These are phyloP conservation scores for Apiotrichum montevideense DNA, from an alignment of 1,284 basidiomycete species.

Conservation along the genomic window DNA sequence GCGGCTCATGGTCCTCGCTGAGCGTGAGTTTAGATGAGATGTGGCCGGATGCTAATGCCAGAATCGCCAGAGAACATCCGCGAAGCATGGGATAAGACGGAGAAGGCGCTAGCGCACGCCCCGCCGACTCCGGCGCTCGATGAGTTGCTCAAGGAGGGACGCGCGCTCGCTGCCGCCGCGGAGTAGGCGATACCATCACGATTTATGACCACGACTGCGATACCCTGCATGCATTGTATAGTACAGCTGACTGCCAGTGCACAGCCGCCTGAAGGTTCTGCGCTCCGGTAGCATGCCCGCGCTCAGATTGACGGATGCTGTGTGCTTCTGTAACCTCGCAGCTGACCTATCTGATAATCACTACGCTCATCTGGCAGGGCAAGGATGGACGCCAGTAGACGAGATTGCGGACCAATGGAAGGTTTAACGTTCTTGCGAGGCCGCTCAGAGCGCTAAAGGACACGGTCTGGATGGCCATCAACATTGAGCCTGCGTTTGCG, in stretches of 20 bases:
- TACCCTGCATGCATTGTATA: background rate
- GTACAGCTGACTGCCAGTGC: no score
- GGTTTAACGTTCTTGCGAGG: no score
- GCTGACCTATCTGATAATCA: no score
- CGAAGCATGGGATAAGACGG: constrained; percentile 6
- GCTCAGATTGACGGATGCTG: no score
- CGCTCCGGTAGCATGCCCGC: background rate
- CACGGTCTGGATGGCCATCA: no score
- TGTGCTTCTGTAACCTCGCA: no score
- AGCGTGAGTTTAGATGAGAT: constrained; percentile 18
- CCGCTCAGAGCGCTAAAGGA: no score
- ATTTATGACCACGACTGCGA: no score
- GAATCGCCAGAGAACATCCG: constrained; percentile 7
- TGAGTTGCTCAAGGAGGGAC: constrained; percentile 8
- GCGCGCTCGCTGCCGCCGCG: constrained; percentile 2
- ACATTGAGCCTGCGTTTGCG: no score
- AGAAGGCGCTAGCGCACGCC: background rate
- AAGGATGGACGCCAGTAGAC: no score
- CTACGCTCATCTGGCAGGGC: no score
- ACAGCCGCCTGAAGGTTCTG: background rate
- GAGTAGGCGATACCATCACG: background rate
- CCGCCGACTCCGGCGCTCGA: constrained; percentile 1
- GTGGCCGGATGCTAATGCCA: background rate
- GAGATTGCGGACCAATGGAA: no score
- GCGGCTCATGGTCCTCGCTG: constrained; percentile 29